Evolutionary conservation across 1,284 basidiomycete species (phyloP).

Genomic region (Salmacisia buchloeana): DNA sequence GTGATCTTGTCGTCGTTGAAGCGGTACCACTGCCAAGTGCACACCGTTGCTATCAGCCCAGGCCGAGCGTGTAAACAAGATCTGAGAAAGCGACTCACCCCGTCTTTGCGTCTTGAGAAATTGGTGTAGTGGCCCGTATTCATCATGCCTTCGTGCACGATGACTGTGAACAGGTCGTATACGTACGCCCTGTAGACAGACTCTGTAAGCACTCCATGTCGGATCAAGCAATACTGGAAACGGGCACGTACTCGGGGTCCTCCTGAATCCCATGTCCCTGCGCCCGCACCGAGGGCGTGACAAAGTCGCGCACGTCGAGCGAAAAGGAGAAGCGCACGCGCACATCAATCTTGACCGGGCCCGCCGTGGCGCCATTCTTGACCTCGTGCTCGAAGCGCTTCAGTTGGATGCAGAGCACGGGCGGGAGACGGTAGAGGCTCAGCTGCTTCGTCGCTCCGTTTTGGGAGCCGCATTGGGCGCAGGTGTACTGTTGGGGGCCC

Average conservation of each 20-base stretch:
- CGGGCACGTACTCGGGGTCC: constrained; percentile 24
- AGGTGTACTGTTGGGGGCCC: constrained; percentile 55
- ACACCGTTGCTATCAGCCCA: too few relatives aligned
- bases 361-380: constrained; percentile 59
- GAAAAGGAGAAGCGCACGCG: constrained; percentile 74
- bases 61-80: constrained; percentile 5
- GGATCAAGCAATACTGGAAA: background rate
- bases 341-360: constrained; percentile 67
- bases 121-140: constrained; percentile 92
- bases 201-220: background rate
- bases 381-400: constrained; percentile 84
- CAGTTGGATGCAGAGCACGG: constrained; percentile 88
- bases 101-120: constrained; percentile 68
- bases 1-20: constrained; percentile 83
- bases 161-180: constrained; percentile 87
- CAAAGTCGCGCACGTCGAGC: constrained; percentile 83
- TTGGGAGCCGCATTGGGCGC: constrained; percentile 38
- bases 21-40: constrained; percentile 70
- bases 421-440: constrained; percentile 76
- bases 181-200: constrained; percentile 54
- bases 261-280: constrained; percentile 13
- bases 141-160: constrained; percentile 83
- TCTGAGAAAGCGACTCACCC: constrained; percentile 55
- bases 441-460: constrained; percentile 68
- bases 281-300: constrained; percentile 55